Evolutionary conservation across 2,329 filamentous ascomycete species (phyloP).

Genomic region (Colletotrichum gigasporum): DNA sequence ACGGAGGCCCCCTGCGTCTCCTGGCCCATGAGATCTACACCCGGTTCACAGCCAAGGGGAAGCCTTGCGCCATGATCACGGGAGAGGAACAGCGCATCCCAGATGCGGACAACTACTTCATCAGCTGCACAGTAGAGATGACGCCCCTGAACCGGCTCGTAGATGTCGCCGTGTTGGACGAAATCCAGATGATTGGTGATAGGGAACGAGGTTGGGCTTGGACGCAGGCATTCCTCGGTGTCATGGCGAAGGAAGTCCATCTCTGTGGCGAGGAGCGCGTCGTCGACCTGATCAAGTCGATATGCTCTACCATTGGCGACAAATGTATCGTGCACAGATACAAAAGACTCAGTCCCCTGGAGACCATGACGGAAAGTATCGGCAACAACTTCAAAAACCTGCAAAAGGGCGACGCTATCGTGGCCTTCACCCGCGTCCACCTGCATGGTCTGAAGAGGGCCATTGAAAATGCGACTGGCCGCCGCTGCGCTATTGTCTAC

Average conservation of each 20-base stretch:
- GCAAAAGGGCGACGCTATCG: constrained; percentile 89
- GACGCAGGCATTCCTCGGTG: constrained; percentile 89
- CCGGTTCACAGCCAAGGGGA: constrained; percentile 82
- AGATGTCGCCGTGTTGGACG: constrained; percentile 95
- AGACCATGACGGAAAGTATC: constrained; percentile 72
- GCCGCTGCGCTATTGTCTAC: constrained; percentile 91
- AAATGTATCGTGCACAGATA: constrained; percentile 85
- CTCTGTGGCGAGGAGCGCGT: constrained; percentile 90
- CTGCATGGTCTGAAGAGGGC: constrained; percentile 83
- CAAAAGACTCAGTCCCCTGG: constrained; percentile 81
- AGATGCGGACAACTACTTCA: constrained; percentile 66
- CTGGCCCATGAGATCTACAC: constrained; percentile 95
- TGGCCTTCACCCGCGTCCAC: constrained; percentile 83
- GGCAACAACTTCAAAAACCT: constrained; percentile 71
- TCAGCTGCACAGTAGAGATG: constrained; percentile 96
- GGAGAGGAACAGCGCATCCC: constrained; percentile 87
- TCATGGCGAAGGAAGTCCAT: constrained; percentile 89
- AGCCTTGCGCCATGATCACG: constrained; percentile 82
- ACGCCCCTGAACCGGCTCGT: constrained; percentile 63
- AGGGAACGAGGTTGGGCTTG: constrained; percentile 87
- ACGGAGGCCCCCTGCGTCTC: constrained; percentile 88
- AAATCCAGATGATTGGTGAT: constrained; percentile 97
- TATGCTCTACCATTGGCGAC: constrained; percentile 85
- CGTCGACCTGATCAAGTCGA: constrained; percentile 78
- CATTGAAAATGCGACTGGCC: constrained; percentile 80